Conservation (phyloP, 371 early-diverging fungal genomes). For the Mycotypha africana region DNA sequence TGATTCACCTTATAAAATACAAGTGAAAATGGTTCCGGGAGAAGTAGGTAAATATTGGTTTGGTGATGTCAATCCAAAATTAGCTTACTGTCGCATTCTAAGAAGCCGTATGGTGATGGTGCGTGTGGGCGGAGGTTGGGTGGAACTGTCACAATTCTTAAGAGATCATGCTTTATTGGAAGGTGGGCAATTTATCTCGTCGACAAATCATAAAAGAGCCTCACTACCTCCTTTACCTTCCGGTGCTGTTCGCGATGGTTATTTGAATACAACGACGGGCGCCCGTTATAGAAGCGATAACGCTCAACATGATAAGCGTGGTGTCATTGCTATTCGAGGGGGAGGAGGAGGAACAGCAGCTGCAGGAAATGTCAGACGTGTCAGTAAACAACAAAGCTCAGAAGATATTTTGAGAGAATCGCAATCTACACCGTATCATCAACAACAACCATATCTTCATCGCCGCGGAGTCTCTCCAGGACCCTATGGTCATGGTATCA, state of each 20-base stretch:
- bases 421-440: constrained; percentile 31
- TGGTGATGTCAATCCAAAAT: constrained; percentile 63
- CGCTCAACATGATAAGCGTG: background rate
- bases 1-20: constrained; percentile 39
- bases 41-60: constrained; percentile 70
- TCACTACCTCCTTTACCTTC: constrained; percentile 6
- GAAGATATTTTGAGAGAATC: constrained; percentile 19
- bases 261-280: constrained; percentile 15
- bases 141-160: constrained; percentile 56
- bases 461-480: constrained; percentile 21
- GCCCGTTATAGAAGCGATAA: constrained; percentile 7
- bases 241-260: constrained; percentile 15
- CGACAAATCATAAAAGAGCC: constrained; percentile 3
- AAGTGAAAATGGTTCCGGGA: constrained; percentile 50
- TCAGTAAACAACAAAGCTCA: background rate
- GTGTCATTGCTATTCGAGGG: constrained; percentile 8
- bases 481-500: constrained; percentile 36
- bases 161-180: constrained; percentile 38
- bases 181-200: constrained; percentile 38
- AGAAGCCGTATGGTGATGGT: constrained; percentile 71
- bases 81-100: constrained; percentile 70
- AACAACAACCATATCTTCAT: too few relatives aligned
- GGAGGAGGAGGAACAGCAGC: background rate
- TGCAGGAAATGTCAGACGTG: background rate
- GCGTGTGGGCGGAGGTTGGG: constrained; percentile 75